A percentile compares a stretch with the other conserved stretches of the same genome.
Evolutionary conservation across 176 grass and related monocot species (phyloP).

Genomic region (Carex kokanica): DNA sequence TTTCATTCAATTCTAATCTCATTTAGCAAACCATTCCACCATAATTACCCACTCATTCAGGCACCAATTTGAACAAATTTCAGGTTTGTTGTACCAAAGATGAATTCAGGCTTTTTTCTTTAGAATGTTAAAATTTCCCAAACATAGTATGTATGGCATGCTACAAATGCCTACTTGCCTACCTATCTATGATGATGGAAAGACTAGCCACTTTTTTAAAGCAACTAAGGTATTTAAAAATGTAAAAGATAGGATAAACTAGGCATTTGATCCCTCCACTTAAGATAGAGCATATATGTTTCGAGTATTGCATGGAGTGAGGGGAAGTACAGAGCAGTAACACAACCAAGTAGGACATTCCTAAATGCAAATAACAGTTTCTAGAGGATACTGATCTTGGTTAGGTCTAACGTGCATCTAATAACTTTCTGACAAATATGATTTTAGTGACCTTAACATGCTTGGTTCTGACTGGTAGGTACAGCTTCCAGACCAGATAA

Average conservation of each 20-base stretch:
- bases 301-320: neutral
- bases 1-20: too few species aligned
- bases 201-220: neutral
- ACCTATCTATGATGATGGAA: neutral
- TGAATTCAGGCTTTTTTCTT: neutral
- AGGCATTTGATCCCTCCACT: neutral
- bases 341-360: neutral
- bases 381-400: neutral
- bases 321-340: neutral
- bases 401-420: neutral
- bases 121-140: neutral
- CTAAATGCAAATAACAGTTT: neutral
- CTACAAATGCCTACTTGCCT: neutral
- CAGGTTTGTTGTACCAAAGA: neutral
- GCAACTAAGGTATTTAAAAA: neutral
- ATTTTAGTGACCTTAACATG: neutral
- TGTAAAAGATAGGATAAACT: neutral
- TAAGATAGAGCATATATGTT: neutral
- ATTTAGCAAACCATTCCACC: too few species aligned
- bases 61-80: too few species aligned
- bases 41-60: too few species aligned
- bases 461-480: neutral
- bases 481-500: neutral
- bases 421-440: slow-evolving; percentile 1
- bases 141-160: neutral